Conservation (phyloP, 768 basidiomycete genomes). For the Mycena floridula region DNA sequence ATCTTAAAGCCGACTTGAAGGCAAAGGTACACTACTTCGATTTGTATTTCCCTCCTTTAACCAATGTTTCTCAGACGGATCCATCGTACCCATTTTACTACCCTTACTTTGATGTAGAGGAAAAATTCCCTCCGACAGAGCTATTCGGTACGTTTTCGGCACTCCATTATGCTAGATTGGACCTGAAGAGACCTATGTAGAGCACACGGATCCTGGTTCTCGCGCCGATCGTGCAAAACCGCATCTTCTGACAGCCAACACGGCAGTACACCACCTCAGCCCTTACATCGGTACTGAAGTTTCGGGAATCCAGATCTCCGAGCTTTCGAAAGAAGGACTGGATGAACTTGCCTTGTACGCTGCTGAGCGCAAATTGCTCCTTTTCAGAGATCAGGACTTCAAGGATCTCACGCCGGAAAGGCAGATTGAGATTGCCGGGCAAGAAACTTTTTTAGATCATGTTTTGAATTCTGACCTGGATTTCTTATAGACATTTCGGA, state of each 20-base stretch:
- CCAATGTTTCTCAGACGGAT: too few species aligned
- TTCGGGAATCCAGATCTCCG: slow-evolving; percentile 44
- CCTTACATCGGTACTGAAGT: slow-evolving; percentile 50
- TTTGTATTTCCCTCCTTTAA: too few species aligned
- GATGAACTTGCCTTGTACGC: slow-evolving; percentile 47
- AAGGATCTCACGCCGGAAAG: slow-evolving; percentile 47
- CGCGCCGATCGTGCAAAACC: slow-evolving; percentile 48
- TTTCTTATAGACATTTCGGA: slow-evolving; percentile 32
- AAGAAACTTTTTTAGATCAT: slow-evolving; percentile 1
- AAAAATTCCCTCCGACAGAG: slow-evolving; percentile 46
- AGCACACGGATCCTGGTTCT: slow-evolving; percentile 36
- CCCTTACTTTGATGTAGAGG: slow-evolving; percentile 37
- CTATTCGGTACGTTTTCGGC: slow-evolving; percentile 33
- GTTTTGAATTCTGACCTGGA: not conserved
- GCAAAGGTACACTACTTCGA: too few species aligned
- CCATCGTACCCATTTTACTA: slow-evolving; percentile 45
- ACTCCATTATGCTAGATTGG: too few species aligned
- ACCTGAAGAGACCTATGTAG: too few species aligned
- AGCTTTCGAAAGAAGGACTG: slow-evolving; percentile 44
- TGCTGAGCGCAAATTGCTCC: slow-evolving; percentile 46
- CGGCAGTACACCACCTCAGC: slow-evolving; percentile 32
- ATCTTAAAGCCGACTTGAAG: too few species aligned
- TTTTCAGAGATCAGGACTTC: slow-evolving; percentile 59
- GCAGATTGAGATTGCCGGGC: slow-evolving; percentile 48
- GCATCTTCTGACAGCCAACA: slow-evolving; percentile 37